Evolutionary conservation across 192 early-diverging fungal genomes (phyloP).

Genomic region (Coemansia sp.): DNA sequence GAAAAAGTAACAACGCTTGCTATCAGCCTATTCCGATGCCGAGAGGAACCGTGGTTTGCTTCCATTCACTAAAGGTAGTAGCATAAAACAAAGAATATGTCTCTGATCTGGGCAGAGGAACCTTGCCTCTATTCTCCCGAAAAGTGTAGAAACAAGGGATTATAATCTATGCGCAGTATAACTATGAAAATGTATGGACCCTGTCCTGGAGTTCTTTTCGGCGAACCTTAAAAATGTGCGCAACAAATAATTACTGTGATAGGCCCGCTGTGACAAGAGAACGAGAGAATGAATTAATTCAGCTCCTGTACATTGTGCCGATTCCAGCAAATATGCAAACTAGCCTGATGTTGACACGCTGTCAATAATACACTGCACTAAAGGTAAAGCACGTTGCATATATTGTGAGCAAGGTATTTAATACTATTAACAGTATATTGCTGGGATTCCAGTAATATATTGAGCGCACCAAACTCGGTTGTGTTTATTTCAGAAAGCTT

Average conservation of each 20-base stretch:
- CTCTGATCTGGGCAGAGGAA: not conserved
- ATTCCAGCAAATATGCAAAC: not conserved
- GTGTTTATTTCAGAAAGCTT: not conserved
- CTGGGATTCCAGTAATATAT: not conserved
- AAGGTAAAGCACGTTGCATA: not conserved
- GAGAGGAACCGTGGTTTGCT: conserved; percentile 1
- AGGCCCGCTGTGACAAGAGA: not conserved
- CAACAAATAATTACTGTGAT: conserved; percentile 2
- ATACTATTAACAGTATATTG: not conserved
- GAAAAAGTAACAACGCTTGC: not conserved
- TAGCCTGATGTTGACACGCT: not conserved
- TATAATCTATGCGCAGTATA: conserved; percentile 6
- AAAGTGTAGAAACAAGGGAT: conserved; percentile 1
- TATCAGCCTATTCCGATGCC: not conserved
- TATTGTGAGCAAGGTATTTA: not conserved
- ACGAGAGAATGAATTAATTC: not conserved
- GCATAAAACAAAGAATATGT: conserved; percentile 7
- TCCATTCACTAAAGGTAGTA: conserved; percentile 4
- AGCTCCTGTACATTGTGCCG: not conserved
- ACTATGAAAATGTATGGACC: not conserved
- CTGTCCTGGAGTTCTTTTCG: not conserved
- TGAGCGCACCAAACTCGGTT: not conserved
- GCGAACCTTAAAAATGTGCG: not conserved
- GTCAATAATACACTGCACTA: not conserved
- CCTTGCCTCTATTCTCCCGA: not conserved